Conservation (phyloP, 495 filamentous ascomycete genomes). For the Neurospora intermedia region DNA sequence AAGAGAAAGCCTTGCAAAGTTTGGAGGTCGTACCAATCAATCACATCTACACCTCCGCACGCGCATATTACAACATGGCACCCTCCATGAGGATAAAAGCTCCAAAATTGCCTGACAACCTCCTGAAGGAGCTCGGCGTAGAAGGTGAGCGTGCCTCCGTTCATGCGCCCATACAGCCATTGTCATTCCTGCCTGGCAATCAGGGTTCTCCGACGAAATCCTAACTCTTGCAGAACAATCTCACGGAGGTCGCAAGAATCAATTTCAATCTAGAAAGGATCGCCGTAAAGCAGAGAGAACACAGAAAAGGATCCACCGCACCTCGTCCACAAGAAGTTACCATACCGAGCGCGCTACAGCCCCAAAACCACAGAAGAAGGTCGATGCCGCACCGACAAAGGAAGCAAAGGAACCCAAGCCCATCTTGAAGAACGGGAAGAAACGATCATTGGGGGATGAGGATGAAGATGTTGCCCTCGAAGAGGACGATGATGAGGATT, state of each 20-base stretch:
- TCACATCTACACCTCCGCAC: neutral
- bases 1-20: neutral
- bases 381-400: neutral
- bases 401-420: conserved; percentile 5
- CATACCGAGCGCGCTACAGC: conserved; percentile 6
- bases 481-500: conserved; percentile 9
- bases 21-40: neutral
- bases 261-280: conserved; percentile 32
- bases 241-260: neutral
- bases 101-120: conserved; percentile 13
- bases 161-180: neutral
- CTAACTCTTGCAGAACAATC: neutral
- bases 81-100: neutral
- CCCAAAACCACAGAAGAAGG: neutral
- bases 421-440: conserved; percentile 8
- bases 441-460: conserved; percentile 4
- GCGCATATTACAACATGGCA: conserved; percentile 5
- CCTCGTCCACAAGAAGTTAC: conserved; percentile 1
- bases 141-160: conserved; percentile 1
- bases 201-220: neutral
- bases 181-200: neutral
- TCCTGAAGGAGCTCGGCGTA: conserved; percentile 20
- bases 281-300: conserved; percentile 38
- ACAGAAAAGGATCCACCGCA: conserved; percentile 26
- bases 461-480: conserved; percentile 10